Evolutionary conservation across 176 grass and related monocot genomes (phyloP).

Genomic region (Tuctoria greenei): DNA sequence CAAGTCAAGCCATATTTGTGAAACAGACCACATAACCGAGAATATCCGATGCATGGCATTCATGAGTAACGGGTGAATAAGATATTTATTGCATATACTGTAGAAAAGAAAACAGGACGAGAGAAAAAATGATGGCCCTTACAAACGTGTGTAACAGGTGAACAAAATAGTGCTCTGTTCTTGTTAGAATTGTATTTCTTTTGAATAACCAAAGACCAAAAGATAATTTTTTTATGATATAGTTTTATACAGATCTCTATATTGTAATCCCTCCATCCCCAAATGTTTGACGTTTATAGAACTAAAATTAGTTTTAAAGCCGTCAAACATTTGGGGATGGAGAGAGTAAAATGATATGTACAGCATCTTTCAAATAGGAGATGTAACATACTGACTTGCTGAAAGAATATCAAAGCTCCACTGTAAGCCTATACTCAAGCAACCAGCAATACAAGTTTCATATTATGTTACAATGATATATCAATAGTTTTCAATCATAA

Average conservation of each 20-base stretch:
- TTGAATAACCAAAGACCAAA: not conserved
- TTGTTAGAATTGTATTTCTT: not conserved
- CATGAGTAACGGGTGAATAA: not conserved
- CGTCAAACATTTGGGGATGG: too few species aligned
- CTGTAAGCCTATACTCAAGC: not conserved
- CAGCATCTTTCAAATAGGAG: not conserved
- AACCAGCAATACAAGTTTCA: not conserved
- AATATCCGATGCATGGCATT: not conserved
- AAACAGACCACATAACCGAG: not conserved
- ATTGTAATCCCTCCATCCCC: too few species aligned
- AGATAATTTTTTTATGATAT: constrained; percentile 16
- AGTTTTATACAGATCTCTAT: not conserved
- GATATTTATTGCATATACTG: constrained; percentile 1
- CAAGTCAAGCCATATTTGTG: not conserved
- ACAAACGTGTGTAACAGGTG: not conserved
- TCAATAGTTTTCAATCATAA: not conserved
- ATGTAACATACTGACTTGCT: not conserved
- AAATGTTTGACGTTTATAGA: too few species aligned
- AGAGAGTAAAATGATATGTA: not conserved
- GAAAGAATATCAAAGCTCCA: not conserved
- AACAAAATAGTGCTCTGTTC: not conserved
- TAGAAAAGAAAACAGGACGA: not conserved
- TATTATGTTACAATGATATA: not conserved
- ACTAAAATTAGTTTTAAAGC: too few species aligned
- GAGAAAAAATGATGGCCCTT: not conserved